Evolutionary conservation across 441 rosid genomes (phyloP).

Genomic region (Aquilaria agallochum): DNA sequence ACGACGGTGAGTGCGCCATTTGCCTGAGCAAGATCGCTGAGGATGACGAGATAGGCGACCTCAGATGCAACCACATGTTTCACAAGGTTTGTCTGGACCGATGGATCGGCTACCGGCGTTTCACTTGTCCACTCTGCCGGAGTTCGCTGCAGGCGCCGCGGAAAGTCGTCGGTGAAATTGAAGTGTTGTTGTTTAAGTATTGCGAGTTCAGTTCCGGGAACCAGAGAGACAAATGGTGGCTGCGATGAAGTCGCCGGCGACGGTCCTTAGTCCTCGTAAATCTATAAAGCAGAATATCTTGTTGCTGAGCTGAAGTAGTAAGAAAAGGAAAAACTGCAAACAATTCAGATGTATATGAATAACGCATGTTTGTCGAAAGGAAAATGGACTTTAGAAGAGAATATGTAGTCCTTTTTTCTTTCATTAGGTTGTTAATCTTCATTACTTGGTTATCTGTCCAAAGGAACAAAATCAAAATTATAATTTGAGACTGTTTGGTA

Average conservation of each 20-base stretch:
- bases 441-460: too few relatives aligned
- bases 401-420: too few relatives aligned
- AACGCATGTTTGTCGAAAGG: too few relatives aligned
- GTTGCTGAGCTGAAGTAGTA: too few relatives aligned
- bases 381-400: too few relatives aligned
- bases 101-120: conserved; percentile 4
- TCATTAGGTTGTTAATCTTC: too few relatives aligned
- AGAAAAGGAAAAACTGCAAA: too few relatives aligned
- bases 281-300: too few relatives aligned
- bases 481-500: too few relatives aligned
- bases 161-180: background rate
- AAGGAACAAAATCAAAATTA: too few relatives aligned
- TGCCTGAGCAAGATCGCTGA: conserved; percentile 16
- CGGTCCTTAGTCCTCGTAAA: too few relatives aligned
- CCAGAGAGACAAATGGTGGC: conserved; percentile 11
- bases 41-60: conserved; percentile 18
- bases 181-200: conserved; percentile 4
- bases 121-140: conserved; percentile 19
- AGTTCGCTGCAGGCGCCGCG: background rate
- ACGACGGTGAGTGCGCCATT: conserved; percentile 8
- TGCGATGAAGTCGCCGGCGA: background rate
- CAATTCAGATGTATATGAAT: too few relatives aligned
- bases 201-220: background rate
- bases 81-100: conserved; percentile 21
- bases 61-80: conserved; percentile 21